Base-by-base conservation (phyloP, 1,139 yeast genomes). In the Kazachstania sp. region DNA sequence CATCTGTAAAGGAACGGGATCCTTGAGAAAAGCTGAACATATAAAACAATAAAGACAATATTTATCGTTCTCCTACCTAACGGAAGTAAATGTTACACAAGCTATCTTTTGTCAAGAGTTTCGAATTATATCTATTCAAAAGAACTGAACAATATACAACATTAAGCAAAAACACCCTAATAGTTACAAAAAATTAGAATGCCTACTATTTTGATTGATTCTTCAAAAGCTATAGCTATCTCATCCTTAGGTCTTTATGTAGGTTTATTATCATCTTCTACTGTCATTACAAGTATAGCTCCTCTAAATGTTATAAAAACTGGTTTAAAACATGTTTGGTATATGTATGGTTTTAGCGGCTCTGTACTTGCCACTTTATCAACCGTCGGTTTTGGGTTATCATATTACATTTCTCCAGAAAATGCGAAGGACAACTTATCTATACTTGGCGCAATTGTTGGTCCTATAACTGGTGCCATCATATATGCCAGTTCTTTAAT, bases 241-340 rank as follows among this genome's bases (percentile, higher is more conserved):
- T 82, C 95, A 39, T 81, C 95, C 45, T 82, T 88, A 83, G 90
- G 96, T 69, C 77, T 88, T 54, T 95, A 95, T 65, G 84, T 95
- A 36, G 97, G 97, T 59, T 80, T 85, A 79, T 92, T 95, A 55
- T 86, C 95, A 48, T 92, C 95, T 41, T 77, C 86, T 40, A 68
- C 85, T 47, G 69, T 85, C 52, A 71, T 84, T 45, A 76, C 73
- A 13, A 45, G 51, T 20, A 50, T 49, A 29, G 53, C 60, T 15
- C 63, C 60, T 16, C 47, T 53, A 39, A 62, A 61, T 12, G 57
- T 63, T 4, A 46, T 64, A 4, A 49, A 52, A 6, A 52, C 55
- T 23, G 58, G 59, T 19, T 46, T 65, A 29, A 54, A 49, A 16
- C 53, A 50, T 26, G 59, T 58, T 9, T 44, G 65, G 7, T 53